A percentile compares a stretch with the other conserved stretches of the same genome.
Evolutionary conservation across 352 stramenopile species (phyloP).

Genomic region (Elongisporangium anandrum): DNA sequence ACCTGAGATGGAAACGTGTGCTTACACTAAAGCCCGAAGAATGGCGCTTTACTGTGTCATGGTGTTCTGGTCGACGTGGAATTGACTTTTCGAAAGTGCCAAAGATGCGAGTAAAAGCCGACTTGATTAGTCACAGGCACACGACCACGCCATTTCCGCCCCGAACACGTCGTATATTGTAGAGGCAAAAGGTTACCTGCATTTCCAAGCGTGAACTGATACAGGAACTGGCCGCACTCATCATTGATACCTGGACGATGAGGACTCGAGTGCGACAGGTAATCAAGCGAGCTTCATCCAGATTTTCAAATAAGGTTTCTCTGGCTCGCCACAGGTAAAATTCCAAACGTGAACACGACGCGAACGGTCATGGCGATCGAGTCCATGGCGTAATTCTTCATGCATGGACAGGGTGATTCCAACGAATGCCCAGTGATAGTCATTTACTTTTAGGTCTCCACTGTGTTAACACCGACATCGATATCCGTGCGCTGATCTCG

Average conservation of each 20-base stretch:
- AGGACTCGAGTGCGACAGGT: constrained; percentile 20
- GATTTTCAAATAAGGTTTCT: constrained; percentile 46
- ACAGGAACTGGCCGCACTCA: constrained; percentile 54
- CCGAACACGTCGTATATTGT: constrained; percentile 35
- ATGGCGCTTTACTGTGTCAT: constrained; percentile 65
- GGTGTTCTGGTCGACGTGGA: constrained; percentile 55
- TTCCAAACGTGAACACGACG: constrained; percentile 87
- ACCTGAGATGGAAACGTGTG: constrained; percentile 69
- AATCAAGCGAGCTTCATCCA: constrained; percentile 49
- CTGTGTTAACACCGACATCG: constrained; percentile 56
- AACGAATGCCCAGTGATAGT: constrained; percentile 90
- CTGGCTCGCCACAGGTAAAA: constrained; percentile 77
- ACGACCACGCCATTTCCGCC: constrained; percentile 35
- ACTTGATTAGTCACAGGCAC: constrained; percentile 64
- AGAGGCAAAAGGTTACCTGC: constrained; percentile 19
- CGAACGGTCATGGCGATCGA: constrained; percentile 86
- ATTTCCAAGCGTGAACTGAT: constrained; percentile 46
- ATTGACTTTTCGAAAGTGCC: constrained; percentile 69
- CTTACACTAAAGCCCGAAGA: constrained; percentile 61
- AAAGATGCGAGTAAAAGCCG: constrained; percentile 61
- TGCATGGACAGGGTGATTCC: constrained; percentile 90
- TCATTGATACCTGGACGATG: constrained; percentile 32
- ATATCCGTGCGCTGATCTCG: constrained; percentile 69
- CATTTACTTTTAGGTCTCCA: constrained; percentile 57
- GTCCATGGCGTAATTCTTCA: constrained; percentile 93